phyloP scores from a whole-genome alignment of 2,329 filamentous ascomycete genomes.

The Fusarium acutatum region DNA sequence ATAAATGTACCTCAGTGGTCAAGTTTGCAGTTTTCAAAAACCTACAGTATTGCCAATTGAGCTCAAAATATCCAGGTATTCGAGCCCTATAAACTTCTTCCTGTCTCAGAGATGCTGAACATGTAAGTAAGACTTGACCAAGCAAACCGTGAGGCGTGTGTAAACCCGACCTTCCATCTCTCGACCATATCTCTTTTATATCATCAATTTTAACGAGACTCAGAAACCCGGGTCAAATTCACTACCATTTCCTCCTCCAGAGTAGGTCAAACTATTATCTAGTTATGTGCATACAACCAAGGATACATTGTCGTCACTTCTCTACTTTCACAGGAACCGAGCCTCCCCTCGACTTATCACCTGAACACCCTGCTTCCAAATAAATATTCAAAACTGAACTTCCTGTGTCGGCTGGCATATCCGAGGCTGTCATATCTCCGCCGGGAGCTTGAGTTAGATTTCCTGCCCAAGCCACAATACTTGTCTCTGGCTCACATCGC shows the following conservation, averaged over 20 bases:
- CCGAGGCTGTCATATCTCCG: not conserved
- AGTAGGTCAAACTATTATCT: not conserved
- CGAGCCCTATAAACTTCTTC: too few relatives aligned
- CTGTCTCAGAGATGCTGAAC: not conserved
- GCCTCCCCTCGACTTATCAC: not conserved
- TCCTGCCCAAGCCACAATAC: not conserved
- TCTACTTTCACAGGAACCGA: slow-evolving; percentile 2
- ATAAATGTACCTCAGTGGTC: too few relatives aligned
- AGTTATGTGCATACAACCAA: not conserved
- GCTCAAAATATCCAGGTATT: not conserved
- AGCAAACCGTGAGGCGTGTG: not conserved
- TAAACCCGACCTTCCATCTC: not conserved
- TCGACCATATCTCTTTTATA: not conserved
- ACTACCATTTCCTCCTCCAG: not conserved
- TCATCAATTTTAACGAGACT: not conserved
- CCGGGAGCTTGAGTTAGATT: not conserved
- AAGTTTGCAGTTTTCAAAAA: not conserved
- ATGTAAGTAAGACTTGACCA: not conserved
- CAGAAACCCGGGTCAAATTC: not conserved
- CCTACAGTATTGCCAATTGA: not conserved
- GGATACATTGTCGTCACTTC: not conserved
- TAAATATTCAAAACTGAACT: not conserved
- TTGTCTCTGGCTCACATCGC: not conserved
- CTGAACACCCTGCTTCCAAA: not conserved
- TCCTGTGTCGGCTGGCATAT: not conserved